phyloP scores from a whole-genome alignment of 345 rosid genomes.

The Bruguiera gymnorhiza region DNA sequence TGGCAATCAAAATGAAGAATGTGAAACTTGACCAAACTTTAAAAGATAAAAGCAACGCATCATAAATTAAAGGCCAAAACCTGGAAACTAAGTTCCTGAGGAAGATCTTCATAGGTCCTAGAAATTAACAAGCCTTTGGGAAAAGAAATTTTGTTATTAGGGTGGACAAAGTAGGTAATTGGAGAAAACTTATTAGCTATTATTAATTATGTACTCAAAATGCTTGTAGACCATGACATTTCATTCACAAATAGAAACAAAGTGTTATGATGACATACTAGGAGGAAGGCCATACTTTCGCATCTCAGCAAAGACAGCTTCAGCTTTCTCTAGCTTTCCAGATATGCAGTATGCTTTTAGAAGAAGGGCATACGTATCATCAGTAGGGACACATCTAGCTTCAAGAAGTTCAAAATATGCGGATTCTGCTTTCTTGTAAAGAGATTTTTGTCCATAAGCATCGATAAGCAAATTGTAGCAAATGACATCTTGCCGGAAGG shows the following conservation, averaged over 20 bases:
- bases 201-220: no score
- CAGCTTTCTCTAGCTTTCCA: constrained; percentile 61
- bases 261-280: constrained; percentile 44
- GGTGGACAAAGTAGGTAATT: no score
- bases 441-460: constrained; percentile 73
- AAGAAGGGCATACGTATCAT: constrained; percentile 88
- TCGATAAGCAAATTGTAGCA: constrained; percentile 89
- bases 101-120: no score
- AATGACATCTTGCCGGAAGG: constrained; percentile 75
- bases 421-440: constrained; percentile 60
- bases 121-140: no score
- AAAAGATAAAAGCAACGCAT: no score
- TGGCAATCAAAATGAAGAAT: no score
- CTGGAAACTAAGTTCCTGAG: no score
- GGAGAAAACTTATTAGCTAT: no score
- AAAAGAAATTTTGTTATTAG: no score
- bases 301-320: constrained; percentile 77
- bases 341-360: constrained; percentile 66
- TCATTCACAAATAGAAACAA: background rate
- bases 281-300: constrained; percentile 62
- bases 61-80: no score
- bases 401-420: constrained; percentile 69
- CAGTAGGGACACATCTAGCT: constrained; percentile 76
- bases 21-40: no score
- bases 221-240: no score